phyloP scores from a whole-genome alignment of 768 basidiomycete species.

The Mrakia hoshinonis region DNA sequence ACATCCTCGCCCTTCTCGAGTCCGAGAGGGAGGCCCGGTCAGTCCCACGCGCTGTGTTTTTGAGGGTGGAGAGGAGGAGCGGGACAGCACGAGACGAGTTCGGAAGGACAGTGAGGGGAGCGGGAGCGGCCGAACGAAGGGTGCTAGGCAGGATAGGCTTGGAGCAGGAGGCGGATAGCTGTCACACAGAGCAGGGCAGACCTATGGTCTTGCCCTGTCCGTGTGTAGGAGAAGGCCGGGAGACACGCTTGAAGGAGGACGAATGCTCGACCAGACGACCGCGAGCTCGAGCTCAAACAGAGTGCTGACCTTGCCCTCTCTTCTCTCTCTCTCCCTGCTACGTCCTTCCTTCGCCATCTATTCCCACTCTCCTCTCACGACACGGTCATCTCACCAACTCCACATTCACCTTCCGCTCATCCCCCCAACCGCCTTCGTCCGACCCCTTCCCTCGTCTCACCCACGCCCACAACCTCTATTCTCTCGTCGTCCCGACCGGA shows the following conservation, averaged over 20 bases:
- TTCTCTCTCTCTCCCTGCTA: not conserved
- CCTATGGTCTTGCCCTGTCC: not conserved
- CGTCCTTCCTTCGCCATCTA: not conserved
- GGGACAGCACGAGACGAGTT: not conserved
- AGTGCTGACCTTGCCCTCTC: not conserved
- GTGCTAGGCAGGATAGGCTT: no score
- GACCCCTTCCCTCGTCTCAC: not conserved
- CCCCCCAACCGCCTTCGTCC: not conserved
- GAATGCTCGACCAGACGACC: not conserved
- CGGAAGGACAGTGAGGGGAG: no score
- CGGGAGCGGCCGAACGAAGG: no score
- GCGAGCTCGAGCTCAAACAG: not conserved
- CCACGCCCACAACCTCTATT: not conserved
- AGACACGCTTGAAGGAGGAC: not conserved
- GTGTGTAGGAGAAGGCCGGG: not conserved
- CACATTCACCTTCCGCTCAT: not conserved
- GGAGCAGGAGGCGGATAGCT: not conserved
- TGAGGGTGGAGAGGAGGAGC: not conserved
- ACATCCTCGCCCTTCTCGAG: constrained; percentile 93
- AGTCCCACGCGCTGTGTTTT: constrained; percentile 40
- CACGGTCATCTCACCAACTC: not conserved
- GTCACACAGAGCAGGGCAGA: not conserved
- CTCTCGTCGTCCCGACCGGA: not conserved
- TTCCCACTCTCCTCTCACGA: not conserved
- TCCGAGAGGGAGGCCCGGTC: constrained; percentile 99